Base-by-base conservation (phyloP, 108 stramenopile genomes). In the Aurantiochytrium sp. region DNA sequence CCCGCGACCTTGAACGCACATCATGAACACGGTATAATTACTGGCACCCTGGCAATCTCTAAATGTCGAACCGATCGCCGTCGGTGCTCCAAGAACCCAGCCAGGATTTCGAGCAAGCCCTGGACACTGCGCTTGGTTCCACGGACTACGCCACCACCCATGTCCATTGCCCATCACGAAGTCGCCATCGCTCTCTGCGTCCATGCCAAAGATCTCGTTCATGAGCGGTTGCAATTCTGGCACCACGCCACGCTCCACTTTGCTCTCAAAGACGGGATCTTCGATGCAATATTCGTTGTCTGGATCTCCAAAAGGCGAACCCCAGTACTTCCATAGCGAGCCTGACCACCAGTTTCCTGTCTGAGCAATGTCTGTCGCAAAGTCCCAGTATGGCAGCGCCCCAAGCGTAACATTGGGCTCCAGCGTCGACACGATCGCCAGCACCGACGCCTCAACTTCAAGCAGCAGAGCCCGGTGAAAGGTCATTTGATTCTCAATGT, bases 301-400 rank as follows among this genome's bases (percentile, higher is more conserved):
- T 1, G 76, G 49, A 23, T 83, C 76, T 6, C 76, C 76, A 53
- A 53, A 83, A 12, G 76, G 76, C n/a, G 76, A 83, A 16, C 76
- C 76, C 76, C 76, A 83, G 51, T 83, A 83, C 28, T 83, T 83
- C 76, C 76, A 83, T 6, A 83, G 28, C 76, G 76, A 83, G 1
- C 76, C 51, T 6, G 45, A 47, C 49, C 49, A 53, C 49, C 45
- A 47, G 28, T 47, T 53, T 6, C 76, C 76, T 6, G 45, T 47
- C 51, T 47, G 45, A 14, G 45, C 76, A 23, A 83, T 53, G 4
- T 83, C 76, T 8, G 51, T 47, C 12, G 51, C 45, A 23, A 83
- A 83, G 5, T 83, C 76, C 76, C 76, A 83, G 76, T 83, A 83
- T 16, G 76, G 76, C 76, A 83, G 51, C 4, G 49, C 76, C 43